Evolutionary conservation across 2,329 filamentous ascomycete genomes (phyloP).

Genomic region (Lecanicillium sp.): DNA sequence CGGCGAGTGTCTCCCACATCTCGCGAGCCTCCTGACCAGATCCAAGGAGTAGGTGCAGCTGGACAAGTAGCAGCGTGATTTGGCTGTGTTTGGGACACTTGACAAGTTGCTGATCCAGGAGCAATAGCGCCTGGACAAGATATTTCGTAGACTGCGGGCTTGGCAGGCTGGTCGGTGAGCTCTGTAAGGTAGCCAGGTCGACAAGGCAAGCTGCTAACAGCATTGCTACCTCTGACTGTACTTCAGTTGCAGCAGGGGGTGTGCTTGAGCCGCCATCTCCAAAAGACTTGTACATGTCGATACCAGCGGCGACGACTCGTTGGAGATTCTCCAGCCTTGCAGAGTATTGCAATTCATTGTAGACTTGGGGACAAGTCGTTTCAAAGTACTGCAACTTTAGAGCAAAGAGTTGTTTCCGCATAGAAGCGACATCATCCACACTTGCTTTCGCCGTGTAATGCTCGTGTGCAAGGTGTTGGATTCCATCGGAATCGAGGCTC

Average conservation of each 20-base stretch:
- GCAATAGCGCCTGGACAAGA: slow-evolving; percentile 38
- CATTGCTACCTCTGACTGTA: slow-evolving; percentile 25
- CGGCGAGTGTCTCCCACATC: slow-evolving; percentile 41
- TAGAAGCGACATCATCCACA: slow-evolving; percentile 14
- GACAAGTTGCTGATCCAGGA: slow-evolving; percentile 42
- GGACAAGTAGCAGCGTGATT: slow-evolving; percentile 40
- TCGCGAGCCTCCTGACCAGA: slow-evolving; percentile 36
- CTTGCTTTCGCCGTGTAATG: slow-evolving; percentile 24
- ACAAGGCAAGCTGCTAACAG: slow-evolving; percentile 26
- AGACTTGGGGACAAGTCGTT: slow-evolving; percentile 24
- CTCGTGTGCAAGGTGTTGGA: slow-evolving; percentile 29
- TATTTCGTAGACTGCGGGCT: slow-evolving; percentile 15
- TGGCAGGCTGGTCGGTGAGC: slow-evolving; percentile 1
- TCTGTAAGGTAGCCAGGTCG: slow-evolving; percentile 14
- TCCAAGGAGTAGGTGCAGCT: slow-evolving; percentile 43
- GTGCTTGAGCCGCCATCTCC: not conserved
- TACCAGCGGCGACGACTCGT: slow-evolving; percentile 7
- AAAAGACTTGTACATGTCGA: slow-evolving; percentile 12
- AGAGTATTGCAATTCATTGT: not conserved
- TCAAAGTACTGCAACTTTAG: slow-evolving; percentile 37
- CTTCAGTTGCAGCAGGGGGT: slow-evolving; percentile 9
- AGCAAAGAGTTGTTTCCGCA: slow-evolving; percentile 24
- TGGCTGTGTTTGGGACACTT: slow-evolving; percentile 35
- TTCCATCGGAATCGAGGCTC: slow-evolving; percentile 29
- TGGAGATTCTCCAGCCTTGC: not conserved